Evolutionary conservation across 768 basidiomycete species (phyloP).

Genomic region (Phlegmacium glaucopus): DNA sequence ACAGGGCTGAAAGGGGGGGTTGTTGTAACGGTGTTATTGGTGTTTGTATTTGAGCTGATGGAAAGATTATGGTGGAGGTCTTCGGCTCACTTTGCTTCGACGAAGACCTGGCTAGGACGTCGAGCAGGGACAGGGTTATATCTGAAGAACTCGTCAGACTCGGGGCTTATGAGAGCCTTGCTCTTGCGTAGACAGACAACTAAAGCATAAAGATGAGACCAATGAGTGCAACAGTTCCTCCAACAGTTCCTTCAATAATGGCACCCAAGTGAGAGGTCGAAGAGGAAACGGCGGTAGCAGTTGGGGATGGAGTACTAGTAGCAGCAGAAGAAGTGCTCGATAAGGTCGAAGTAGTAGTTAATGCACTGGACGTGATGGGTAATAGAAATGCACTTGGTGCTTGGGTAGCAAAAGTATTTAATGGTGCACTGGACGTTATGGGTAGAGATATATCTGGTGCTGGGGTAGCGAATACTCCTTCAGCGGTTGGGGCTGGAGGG

Average conservation of each 20-base stretch:
- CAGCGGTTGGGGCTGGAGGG: too few species aligned
- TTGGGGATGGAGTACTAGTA: neutral
- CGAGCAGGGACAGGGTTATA: constrained; percentile 9
- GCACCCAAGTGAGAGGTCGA: constrained; percentile 7
- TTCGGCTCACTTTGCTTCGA: constrained; percentile 3
- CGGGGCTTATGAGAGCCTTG: neutral
- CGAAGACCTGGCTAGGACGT: constrained; percentile 8
- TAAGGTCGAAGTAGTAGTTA: constrained; percentile 1
- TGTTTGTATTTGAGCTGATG: neutral
- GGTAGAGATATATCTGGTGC: too few species aligned
- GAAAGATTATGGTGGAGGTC: neutral
- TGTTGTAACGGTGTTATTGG: too few species aligned
- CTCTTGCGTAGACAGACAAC: neutral
- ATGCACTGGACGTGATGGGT: neutral
- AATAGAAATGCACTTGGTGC: constrained; percentile 13
- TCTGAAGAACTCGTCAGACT: constrained; percentile 8
- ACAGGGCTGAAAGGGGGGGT: neutral
- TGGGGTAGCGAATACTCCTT: too few species aligned
- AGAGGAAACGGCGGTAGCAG: constrained; percentile 6
- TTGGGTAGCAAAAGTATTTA: constrained; percentile 29
- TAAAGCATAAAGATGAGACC: constrained; percentile 3
- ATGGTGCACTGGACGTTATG: too few species aligned
- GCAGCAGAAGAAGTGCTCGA: constrained; percentile 1
- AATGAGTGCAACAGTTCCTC: constrained; percentile 9
- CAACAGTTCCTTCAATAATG: constrained; percentile 19